Percentiles rank a stretch among this genome's conserved stretches.
These are phyloP conservation scores for Trichopus zeylanicus DNA, from an alignment of 116 monocot species.

Conservation along the genomic window DNA sequence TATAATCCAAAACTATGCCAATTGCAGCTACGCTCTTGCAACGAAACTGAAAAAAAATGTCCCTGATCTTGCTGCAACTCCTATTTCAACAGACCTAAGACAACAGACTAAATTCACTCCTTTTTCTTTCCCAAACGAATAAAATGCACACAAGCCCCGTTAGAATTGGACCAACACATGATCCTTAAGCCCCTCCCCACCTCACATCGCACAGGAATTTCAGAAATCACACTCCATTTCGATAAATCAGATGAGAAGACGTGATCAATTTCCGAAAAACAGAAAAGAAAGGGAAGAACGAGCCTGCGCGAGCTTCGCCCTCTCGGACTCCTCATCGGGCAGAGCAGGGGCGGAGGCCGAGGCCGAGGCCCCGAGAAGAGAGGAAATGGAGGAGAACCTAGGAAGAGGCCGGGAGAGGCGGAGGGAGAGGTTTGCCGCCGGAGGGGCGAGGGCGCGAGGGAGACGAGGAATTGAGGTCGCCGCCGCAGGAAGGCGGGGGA, in stretches of 20 bases:
- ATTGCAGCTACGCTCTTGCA: too few relatives aligned
- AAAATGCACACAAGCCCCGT: too few relatives aligned
- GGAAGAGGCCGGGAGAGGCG: not conserved
- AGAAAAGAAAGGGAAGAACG: not conserved
- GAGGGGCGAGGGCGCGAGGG: not conserved
- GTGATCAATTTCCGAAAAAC: not conserved
- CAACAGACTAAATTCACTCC: too few relatives aligned
- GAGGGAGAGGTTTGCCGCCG: not conserved
- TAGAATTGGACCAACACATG: too few relatives aligned
- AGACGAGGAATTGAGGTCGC: not conserved
- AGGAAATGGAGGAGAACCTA: not conserved
- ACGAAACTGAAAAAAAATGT: too few relatives aligned
- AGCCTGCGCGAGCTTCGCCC: conserved; percentile 5
- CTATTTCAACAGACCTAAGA: too few relatives aligned
- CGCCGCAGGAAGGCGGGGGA: not conserved
- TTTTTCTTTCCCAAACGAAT: too few relatives aligned
- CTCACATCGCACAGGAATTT: not conserved
- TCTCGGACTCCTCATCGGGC: conserved; percentile 6
- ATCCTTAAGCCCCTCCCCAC: too few relatives aligned
- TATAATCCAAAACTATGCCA: too few relatives aligned
- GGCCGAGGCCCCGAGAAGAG: conserved; percentile 2
- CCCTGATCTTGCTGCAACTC: too few relatives aligned
- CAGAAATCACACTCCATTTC: not conserved
- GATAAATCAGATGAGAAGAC: not conserved
- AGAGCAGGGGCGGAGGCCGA: not conserved